These are phyloP conservation scores for Fusarium armeniacum DNA, from an alignment of 2,329 filamentous ascomycete genomes.

Conservation along the genomic window DNA sequence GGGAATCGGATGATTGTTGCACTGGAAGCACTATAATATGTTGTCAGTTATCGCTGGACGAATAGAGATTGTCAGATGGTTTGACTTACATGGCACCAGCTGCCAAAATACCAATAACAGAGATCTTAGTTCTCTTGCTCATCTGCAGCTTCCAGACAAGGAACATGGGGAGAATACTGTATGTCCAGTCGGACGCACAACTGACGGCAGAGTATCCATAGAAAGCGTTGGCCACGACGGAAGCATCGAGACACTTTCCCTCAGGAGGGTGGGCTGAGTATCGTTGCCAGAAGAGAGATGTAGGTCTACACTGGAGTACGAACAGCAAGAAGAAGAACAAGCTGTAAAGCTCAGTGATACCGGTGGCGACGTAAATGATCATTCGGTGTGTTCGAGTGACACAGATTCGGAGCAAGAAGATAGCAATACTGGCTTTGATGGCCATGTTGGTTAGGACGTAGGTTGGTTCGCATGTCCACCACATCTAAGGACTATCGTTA, in stretches of 20 bases:
- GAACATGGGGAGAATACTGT: conserved; percentile 58
- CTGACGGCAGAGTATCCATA: conserved; percentile 56
- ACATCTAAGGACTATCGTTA: conserved; percentile 47
- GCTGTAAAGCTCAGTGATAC: conserved; percentile 53
- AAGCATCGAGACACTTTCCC: conserved; percentile 10
- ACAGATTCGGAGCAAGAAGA: conserved; percentile 58
- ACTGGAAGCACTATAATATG: conserved; percentile 47
- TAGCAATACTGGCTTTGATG: conserved; percentile 57
- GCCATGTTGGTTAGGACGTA: conserved; percentile 56
- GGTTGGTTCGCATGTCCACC: conserved; percentile 60
- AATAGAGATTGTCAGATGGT: fast-evolving
- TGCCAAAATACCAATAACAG: conserved; percentile 50
- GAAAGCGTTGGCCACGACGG: conserved; percentile 9
- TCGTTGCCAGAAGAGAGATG: conserved; percentile 57
- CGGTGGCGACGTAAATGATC: conserved; percentile 19
- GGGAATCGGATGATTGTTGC: conserved; percentile 61
- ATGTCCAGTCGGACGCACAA: conserved; percentile 58
- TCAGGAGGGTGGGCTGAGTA: conserved; percentile 37
- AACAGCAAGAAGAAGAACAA: conserved; percentile 58
- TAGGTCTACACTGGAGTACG: conserved; percentile 58
- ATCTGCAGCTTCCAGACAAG: conserved; percentile 59
- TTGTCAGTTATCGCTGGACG: neutral
- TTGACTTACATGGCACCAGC: conserved; percentile 29
- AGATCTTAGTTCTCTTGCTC: conserved; percentile 56
- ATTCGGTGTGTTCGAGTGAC: conserved; percentile 37